Evolutionary conservation across 2,329 filamentous ascomycete genomes (phyloP).

Genomic region (Trematosphaeria pertusa): DNA sequence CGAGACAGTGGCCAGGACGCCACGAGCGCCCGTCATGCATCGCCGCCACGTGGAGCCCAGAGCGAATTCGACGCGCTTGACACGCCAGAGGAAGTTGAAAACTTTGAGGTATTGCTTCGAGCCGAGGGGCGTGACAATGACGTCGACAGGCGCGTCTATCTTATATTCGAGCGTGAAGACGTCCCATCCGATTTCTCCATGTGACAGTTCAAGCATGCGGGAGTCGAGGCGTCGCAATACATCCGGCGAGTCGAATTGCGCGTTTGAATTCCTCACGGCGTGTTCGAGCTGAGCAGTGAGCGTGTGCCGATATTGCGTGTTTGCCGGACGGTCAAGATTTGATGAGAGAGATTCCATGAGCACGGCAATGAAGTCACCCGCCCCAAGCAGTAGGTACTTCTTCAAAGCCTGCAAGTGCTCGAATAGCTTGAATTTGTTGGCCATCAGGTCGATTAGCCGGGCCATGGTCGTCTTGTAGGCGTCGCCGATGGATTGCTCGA

Average conservation of each 20-base stretch:
- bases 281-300: conserved; percentile 98
- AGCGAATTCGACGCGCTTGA: conserved; percentile 96
- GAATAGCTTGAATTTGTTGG: conserved; percentile 91
- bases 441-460: conserved; percentile 90
- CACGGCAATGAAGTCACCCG: conserved; percentile 95
- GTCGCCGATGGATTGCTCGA: conserved; percentile 93
- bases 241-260: conserved; percentile 91
- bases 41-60: conserved; percentile 90
- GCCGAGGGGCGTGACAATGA: conserved; percentile 95
- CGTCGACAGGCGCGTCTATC: conserved; percentile 93
- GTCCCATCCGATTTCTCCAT: conserved; percentile 98
- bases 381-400: conserved; percentile 90
- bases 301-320: conserved; percentile 94
- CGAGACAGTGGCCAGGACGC: conserved; percentile 82
- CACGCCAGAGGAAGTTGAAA: conserved; percentile 98
- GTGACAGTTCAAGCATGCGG: conserved; percentile 95
- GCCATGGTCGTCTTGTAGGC: conserved; percentile 99
- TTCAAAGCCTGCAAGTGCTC: conserved; percentile 91
- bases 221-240: conserved; percentile 91
- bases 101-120: conserved; percentile 97
- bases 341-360: conserved; percentile 95
- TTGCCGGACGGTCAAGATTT: conserved; percentile 93
- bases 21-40: conserved; percentile 92
- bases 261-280: conserved; percentile 95
- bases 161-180: conserved; percentile 99